Base-by-base conservation (phyloP, 768 basidiomycete species). In the Steccherinum ochraceum region DNA sequence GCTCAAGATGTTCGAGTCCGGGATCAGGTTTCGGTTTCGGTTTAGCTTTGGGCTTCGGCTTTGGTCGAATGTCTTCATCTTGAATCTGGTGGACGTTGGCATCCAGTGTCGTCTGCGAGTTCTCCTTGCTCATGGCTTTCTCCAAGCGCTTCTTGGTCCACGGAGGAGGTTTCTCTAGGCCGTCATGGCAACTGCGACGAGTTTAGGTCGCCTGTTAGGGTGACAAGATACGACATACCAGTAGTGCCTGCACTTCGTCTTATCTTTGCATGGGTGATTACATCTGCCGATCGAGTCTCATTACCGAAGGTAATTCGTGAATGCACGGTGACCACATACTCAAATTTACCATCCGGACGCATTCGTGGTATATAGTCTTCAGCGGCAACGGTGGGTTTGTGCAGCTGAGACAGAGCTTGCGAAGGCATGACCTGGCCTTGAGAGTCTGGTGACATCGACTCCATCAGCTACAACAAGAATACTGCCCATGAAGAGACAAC, bases 251-350 rank as follows among this genome's bases (percentile, higher is more conserved):
- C 90, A 93, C 40, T 70, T 74, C 3, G 70, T 67, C 65, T 90
- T 92, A 59, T 89, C 81, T 62, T 85, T 88, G 73, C 90, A 93
- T 19, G 75, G 47, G 57, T 93, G 90, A 57, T 87, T 86, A 60
- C 90, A 93, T 46, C 88, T 89, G 24, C n/a, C 50, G 23, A 19
- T 24, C 48, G 16, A 21, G n/a, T 56, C 13, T 20, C 40, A 41
- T 18, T 5, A 18, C 10, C 21, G 10, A 46, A 20, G 10, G 5
- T 16, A 13, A 23, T n/a, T n/a, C n/a, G n/a, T n/a, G n/a, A n/a
- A n/a, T n/a, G n/a, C n/a, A n/a, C n/a, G 35, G n/a, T n/a, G n/a
- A 39, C 35, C 11, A n/a, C 77, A 52, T 56, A 84, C 87, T 72
- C 69, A 55, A 79, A 83, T 51, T 79, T 84, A 12, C 86, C 86